These are phyloP conservation scores for Patellifolia procumbens DNA, from an alignment of 179 eudicot genomes.

Conservation along the genomic window DNA sequence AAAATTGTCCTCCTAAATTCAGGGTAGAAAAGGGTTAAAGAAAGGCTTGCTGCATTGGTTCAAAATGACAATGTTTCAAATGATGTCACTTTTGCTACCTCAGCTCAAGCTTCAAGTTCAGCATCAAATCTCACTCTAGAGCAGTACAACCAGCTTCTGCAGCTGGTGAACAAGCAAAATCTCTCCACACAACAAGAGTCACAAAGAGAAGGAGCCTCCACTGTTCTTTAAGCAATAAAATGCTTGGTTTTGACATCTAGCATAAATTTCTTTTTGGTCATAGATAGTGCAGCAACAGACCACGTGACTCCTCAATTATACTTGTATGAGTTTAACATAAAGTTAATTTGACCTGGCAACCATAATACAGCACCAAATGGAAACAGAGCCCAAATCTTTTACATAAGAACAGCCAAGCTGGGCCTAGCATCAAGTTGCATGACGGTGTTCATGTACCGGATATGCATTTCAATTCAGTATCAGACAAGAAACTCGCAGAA, in stretches of 20 bases:
- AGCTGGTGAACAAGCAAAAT: neutral
- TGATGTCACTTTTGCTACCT: neutral
- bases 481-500: too few species aligned
- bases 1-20: neutral
- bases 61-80: neutral
- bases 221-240: neutral
- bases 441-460: neutral
- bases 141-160: too few species aligned
- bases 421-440: neutral
- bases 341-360: neutral
- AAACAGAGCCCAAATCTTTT: neutral
- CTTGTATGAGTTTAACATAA: neutral
- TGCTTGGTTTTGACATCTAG: neutral
- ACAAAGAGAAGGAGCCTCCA: neutral
- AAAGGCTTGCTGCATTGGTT: constrained; percentile 1
- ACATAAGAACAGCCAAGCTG: neutral
- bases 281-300: neutral
- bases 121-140: neutral
- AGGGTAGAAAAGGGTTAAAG: neutral
- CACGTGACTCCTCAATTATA: neutral
- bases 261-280: neutral
- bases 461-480: too few species aligned
- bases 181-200: neutral
- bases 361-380: neutral
- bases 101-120: neutral